A percentile compares a stretch with the other conserved stretches of the same genome.
Evolutionary conservation across 495 filamentous ascomycete species (phyloP).

Genomic region (Neurospora tetraspora): DNA sequence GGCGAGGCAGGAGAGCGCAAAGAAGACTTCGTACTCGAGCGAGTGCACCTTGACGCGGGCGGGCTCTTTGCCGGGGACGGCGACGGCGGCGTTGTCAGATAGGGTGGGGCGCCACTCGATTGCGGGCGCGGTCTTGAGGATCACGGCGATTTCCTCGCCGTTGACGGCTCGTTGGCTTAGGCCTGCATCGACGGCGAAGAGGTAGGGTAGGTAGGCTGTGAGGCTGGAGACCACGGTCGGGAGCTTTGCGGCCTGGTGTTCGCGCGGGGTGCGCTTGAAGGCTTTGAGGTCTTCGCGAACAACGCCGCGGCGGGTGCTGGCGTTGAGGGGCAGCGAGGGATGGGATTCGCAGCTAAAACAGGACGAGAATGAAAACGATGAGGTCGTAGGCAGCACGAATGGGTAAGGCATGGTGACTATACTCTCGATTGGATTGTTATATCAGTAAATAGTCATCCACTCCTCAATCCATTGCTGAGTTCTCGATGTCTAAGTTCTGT

Average conservation of each 20-base stretch:
- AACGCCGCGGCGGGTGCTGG: slow-evolving; percentile 68
- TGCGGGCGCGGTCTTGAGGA: slow-evolving; percentile 34
- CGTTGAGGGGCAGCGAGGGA: slow-evolving; percentile 68
- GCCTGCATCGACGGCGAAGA: slow-evolving; percentile 62
- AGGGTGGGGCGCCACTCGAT: slow-evolving; percentile 82
- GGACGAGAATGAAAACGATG: slow-evolving; percentile 64
- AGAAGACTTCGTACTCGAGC: slow-evolving; percentile 75
- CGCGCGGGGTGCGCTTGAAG: slow-evolving; percentile 65
- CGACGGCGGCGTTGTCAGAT: slow-evolving; percentile 39
- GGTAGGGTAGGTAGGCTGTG: slow-evolving; percentile 68
- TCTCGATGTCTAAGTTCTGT: not conserved
- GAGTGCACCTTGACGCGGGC: slow-evolving; percentile 58
- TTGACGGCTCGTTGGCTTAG: slow-evolving; percentile 42
- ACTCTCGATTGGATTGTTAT: not conserved
- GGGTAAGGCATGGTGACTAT: slow-evolving; percentile 66
- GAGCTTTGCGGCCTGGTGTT: slow-evolving; percentile 56
- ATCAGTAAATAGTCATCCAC: not conserved
- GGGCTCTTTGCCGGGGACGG: slow-evolving; percentile 46
- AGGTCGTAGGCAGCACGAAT: slow-evolving; percentile 77
- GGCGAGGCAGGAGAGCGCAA: slow-evolving; percentile 64
- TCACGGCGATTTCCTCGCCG: slow-evolving; percentile 55
- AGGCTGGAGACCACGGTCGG: slow-evolving; percentile 54
- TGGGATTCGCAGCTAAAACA: slow-evolving; percentile 63
- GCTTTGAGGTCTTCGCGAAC: slow-evolving; percentile 68
- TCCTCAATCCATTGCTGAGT: not conserved